These are phyloP conservation scores for Phascolomyces articulosus DNA, from an alignment of 371 early-diverging fungal genomes.

Conservation along the genomic window DNA sequence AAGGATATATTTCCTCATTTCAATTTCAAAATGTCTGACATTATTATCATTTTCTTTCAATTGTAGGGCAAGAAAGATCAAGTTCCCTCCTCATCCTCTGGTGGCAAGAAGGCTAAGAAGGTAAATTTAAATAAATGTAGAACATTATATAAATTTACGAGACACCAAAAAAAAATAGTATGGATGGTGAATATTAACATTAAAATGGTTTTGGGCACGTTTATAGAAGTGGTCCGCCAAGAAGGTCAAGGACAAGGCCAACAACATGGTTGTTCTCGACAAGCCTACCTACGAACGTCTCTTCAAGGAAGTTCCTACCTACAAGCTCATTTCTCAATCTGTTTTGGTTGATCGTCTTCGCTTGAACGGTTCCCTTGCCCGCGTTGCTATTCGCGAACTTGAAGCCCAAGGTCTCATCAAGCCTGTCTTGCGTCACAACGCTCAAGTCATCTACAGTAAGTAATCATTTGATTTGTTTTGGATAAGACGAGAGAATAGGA, in stretches of 20 bases:
- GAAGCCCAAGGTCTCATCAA: slow-evolving; percentile 92
- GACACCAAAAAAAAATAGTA: too few relatives aligned
- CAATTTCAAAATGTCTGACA: too few relatives aligned
- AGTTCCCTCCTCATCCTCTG: slow-evolving; percentile 72
- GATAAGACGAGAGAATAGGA: too few relatives aligned
- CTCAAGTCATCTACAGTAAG: slow-evolving; percentile 93
- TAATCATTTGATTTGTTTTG: background rate
- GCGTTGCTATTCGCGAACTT: slow-evolving; percentile 91
- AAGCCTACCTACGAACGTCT: slow-evolving; percentile 91
- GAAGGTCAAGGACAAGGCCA: slow-evolving; percentile 96
- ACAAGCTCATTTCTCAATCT: slow-evolving; percentile 97
- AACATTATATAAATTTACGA: background rate
- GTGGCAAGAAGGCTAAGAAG: slow-evolving; percentile 91
- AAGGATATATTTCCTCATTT: too few relatives aligned
- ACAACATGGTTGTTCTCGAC: slow-evolving; percentile 94
- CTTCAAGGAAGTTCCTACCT: slow-evolving; percentile 98
- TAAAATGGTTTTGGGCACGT: background rate
- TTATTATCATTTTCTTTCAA: too few relatives aligned
- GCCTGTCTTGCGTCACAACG: slow-evolving; percentile 85
- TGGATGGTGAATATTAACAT: too few relatives aligned
- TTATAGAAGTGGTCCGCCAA: slow-evolving; percentile 94
- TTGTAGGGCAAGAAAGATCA: slow-evolving; percentile 70
- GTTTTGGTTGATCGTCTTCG: slow-evolving; percentile 97
- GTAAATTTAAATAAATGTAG: slow-evolving; percentile 3
- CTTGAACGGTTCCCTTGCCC: slow-evolving; percentile 97